Percentiles rank a stretch among this genome's conserved stretches.
Conservation (phyloP, 306 rosid genomes). For the Vigna reflexopilosa region DNA sequence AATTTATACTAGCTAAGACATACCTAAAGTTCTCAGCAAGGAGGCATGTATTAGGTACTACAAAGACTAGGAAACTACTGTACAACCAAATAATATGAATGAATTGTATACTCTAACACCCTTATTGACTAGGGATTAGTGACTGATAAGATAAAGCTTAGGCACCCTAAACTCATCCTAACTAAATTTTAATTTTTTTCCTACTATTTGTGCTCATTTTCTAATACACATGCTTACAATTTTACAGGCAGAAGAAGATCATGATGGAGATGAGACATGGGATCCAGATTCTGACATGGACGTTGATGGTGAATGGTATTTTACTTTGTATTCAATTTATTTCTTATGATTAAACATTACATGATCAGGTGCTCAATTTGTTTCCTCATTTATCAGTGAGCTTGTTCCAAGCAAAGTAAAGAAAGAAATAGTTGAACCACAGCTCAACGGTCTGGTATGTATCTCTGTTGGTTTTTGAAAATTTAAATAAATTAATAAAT, state of each 20-base stretch:
- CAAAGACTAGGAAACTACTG: too few relatives aligned
- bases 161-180: background rate
- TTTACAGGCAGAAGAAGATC: constrained; percentile 75
- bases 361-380: constrained; percentile 32
- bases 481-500: constrained; percentile 8
- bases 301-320: constrained; percentile 70
- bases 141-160: background rate
- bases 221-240: background rate
- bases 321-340: constrained; percentile 29
- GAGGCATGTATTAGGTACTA: constrained; percentile 70
- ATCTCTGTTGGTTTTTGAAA: constrained; percentile 30
- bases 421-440: constrained; percentile 73
- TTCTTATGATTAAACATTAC: constrained; percentile 29
- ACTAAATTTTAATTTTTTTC: background rate
- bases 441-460: constrained; percentile 71
- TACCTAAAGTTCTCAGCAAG: constrained; percentile 98
- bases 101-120: background rate
- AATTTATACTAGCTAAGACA: constrained; percentile 2
- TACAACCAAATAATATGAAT: too few relatives aligned
- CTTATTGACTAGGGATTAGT: background rate
- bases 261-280: constrained; percentile 68
- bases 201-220: constrained; percentile 15
- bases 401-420: constrained; percentile 67
- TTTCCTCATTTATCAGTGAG: constrained; percentile 59
- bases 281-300: constrained; percentile 82